Evolutionary conservation across 2,329 filamentous ascomycete genomes (phyloP).

Genomic region (Clarireedia monteithiana): DNA sequence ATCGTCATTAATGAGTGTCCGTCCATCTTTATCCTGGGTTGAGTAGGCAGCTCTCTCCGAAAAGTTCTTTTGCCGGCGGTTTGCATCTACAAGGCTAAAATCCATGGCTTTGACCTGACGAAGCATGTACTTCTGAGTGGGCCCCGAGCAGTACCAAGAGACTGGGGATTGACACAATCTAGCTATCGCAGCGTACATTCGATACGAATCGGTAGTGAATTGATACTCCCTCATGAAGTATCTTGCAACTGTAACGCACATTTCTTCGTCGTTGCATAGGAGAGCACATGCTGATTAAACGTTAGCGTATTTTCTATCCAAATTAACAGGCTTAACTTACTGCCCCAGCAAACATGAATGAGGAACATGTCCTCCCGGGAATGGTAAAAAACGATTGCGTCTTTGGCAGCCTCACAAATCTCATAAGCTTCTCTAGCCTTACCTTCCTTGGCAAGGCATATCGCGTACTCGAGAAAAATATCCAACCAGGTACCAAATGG

Average conservation of each 20-base stretch:
- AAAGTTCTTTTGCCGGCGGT: constrained; percentile 37
- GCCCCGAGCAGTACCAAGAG: constrained; percentile 70
- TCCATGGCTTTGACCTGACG: constrained; percentile 90
- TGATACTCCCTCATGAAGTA: constrained; percentile 80
- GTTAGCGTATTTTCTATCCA: constrained; percentile 1
- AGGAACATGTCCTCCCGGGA: constrained; percentile 58
- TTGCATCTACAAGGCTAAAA: constrained; percentile 49
- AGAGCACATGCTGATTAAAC: constrained; percentile 65
- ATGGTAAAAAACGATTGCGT: constrained; percentile 77
- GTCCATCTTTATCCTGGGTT: constrained; percentile 28
- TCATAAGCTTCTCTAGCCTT: constrained; percentile 69
- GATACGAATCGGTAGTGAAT: constrained; percentile 74
- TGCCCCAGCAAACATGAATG: constrained; percentile 71
- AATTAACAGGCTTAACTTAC: constrained; percentile 35
- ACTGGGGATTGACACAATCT: constrained; percentile 65
- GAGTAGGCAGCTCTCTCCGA: constrained; percentile 36
- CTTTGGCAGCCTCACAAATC: constrained; percentile 67
- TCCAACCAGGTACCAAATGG: constrained; percentile 81
- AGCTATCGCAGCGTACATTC: constrained; percentile 73
- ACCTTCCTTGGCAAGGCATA: constrained; percentile 62
- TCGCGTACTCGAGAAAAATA: constrained; percentile 79
- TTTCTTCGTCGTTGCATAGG: constrained; percentile 69
- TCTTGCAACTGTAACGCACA: constrained; percentile 63
- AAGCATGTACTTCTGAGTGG: constrained; percentile 83
- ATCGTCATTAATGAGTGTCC: constrained; percentile 25